phyloP scores from a whole-genome alignment of 2,329 filamentous ascomycete genomes.

The Xylariaceae sp. region DNA sequence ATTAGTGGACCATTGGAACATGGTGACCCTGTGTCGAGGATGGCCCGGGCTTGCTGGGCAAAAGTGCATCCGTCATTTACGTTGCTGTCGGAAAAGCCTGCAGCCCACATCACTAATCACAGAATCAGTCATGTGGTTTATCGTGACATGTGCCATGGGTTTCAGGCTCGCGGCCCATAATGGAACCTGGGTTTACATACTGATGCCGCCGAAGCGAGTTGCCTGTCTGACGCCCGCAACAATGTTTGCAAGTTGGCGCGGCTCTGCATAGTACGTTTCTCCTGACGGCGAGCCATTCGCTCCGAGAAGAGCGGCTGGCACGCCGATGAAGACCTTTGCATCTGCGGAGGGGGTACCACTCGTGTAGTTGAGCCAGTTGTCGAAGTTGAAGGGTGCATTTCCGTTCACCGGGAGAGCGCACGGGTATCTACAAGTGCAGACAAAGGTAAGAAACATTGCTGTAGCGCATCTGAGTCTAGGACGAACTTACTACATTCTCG shows the following conservation, averaged over 20 bases:
- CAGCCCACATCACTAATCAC: conserved; percentile 36
- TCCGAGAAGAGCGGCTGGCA: conserved; percentile 34
- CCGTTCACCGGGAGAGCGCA: conserved; percentile 33
- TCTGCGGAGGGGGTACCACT: conserved; percentile 27
- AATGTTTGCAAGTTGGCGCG: conserved; percentile 28
- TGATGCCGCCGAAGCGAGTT: conserved; percentile 32
- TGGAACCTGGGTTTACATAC: not conserved
- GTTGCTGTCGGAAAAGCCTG: conserved; percentile 35
- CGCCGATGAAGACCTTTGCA: conserved; percentile 36
- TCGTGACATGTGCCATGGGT: not conserved
- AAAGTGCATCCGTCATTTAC: conserved; percentile 35
- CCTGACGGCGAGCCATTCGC: conserved; percentile 32
- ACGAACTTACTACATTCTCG: not conserved
- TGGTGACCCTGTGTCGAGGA: conserved; percentile 30
- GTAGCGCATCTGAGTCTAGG: not conserved
- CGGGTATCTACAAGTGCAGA: conserved; percentile 18
- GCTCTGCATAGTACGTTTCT: conserved; percentile 32
- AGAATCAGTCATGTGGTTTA: not conserved
- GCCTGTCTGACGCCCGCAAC: conserved; percentile 25
- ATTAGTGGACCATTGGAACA: conserved; percentile 15
- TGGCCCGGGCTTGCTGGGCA: conserved; percentile 34
- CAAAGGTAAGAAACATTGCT: conserved; percentile 3
- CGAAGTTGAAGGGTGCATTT: conserved; percentile 34
- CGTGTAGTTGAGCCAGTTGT: conserved; percentile 32
- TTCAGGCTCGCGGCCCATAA: not conserved